Base-by-base conservation (phyloP, 129 eudicot genomes). In the Glebionis coronaria region DNA sequence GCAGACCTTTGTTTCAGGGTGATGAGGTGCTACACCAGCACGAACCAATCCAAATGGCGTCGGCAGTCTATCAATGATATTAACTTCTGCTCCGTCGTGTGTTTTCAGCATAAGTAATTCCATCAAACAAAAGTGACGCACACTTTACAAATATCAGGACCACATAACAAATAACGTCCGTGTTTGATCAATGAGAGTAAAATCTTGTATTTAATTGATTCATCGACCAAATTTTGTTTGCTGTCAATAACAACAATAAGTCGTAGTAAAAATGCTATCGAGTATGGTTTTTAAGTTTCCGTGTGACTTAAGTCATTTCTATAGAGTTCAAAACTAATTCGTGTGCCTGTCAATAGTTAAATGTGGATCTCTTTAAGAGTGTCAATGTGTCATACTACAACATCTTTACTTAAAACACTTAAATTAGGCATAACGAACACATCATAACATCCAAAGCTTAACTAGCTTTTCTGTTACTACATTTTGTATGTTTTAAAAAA, bases 1-100 rank as follows among this genome's bases (percentile, higher is more conserved):
- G 1, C 1, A 15, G 70, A 89, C 98, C 99, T 93, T 93, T 2
- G 97, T 93, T 81, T 93, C 99, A 31, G 88, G 99, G 80, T 93
- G 99, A 81, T 93, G 97, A 65, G 99, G 99, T 60, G 99, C 99
- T 28, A 93, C 99, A 28, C 99, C 97, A 13, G 92, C 82, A 27
- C 95, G 91, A 25, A 85, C 90, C 56, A 87, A 73, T 46, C 97
- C 97, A 79, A 84, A 87, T 1, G 99, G 99, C 5, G 93, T 89
- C 1, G 99, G 99, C 60, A 89, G 61, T 61, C 99, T 76, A 75
- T 93, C 99, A 76, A 93, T 76, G 52, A 93, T 78, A 73, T 89
- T 97, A 61, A 93, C 86, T 81, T 93, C 88, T 2, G 87, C 97
- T 72, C 67, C 77, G 51, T 79, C 78, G 77, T 89, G 93, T 29